Base-by-base conservation (phyloP, 441 rosid species). In the Corymbia calophylla region DNA sequence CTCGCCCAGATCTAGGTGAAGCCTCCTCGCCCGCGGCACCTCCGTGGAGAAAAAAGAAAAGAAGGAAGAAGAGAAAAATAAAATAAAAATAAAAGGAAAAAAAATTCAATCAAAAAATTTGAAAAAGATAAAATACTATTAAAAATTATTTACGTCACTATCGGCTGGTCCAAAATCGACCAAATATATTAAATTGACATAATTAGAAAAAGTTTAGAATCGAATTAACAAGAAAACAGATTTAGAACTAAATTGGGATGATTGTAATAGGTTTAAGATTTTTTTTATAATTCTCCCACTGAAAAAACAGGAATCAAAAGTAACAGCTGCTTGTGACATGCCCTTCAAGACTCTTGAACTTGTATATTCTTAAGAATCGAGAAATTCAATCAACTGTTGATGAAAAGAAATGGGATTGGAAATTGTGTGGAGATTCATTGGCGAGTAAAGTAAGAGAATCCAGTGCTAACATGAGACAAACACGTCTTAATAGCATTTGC, bases 161-260 rank as follows among this genome's bases (percentile, higher is more conserved):
- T 0, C 3, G 0, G 1, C 0, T 0, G 1, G 0, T 0, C 14
- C 9, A 56, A 56, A 56, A 4, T 23, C 10, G 0, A 0, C 1
- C 1, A 0, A 3, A 56, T 23, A 6, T 21, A 56, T 0, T 9
- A 0, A 56, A 56, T 56, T 21, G 2, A 56, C 13, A 56, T 0
- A 4, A 56, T 56, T 56, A 0, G 2, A 23, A 56, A 23, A 56
- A 0, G 0, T 58, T 58, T 58, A 23, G 0, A 0, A 23, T 1
- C 25, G 29, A 58, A 58, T 58, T 58, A 2, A 0, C 23, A 9
- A 1, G 4, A 21, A 21, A 56, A 55, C 2, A 23, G 44, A 39
- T 39, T 39, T 39, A 4, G 44, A 39, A 39, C 5, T 39, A 6
- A 39, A 39, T 39, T 39, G 5, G 6, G 5, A 39, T 6, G 5